phyloP scores from a whole-genome alignment of 306 rosid species.

The Glycine latifolia region DNA sequence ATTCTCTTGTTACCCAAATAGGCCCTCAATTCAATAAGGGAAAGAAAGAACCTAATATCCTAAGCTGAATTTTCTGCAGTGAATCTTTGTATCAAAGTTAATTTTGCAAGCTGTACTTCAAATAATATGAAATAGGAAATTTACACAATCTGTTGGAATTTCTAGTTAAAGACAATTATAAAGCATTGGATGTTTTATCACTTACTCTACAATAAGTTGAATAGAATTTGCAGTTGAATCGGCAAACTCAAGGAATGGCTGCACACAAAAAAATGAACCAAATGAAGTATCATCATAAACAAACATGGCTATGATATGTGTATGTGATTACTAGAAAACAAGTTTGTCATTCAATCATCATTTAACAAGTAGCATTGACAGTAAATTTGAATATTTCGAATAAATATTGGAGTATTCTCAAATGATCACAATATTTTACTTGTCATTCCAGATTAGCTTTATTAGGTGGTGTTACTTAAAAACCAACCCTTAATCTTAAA shows the following conservation, averaged over 20 bases:
- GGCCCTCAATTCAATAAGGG: not conserved
- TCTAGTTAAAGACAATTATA: not conserved
- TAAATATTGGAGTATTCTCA: slow-evolving; percentile 3
- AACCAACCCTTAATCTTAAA: not conserved
- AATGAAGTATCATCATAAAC: not conserved
- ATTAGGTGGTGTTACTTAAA: not conserved
- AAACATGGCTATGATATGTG: slow-evolving; percentile 8
- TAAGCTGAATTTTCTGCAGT: not conserved
- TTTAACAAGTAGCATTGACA: not conserved
- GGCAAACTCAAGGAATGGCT: slow-evolving; percentile 14
- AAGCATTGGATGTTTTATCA: not conserved
- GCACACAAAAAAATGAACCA: not conserved
- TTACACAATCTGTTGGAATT: not conserved
- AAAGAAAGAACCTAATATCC: not conserved
- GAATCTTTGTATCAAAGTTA: not conserved
- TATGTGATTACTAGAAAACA: slow-evolving; percentile 2
- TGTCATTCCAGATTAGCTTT: not conserved
- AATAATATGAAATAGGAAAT: not conserved
- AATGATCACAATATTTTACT: slow-evolving; percentile 19
- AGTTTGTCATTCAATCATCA: slow-evolving; percentile 10
- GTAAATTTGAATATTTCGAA: slow-evolving; percentile 12
- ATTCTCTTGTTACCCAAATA: not conserved
- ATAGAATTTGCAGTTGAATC: not conserved
- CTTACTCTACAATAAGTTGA: slow-evolving; percentile 23
- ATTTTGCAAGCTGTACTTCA: not conserved